These are phyloP conservation scores for Nothopassalora personata DNA, from an alignment of 2,329 filamentous ascomycete species.

Conservation along the genomic window DNA sequence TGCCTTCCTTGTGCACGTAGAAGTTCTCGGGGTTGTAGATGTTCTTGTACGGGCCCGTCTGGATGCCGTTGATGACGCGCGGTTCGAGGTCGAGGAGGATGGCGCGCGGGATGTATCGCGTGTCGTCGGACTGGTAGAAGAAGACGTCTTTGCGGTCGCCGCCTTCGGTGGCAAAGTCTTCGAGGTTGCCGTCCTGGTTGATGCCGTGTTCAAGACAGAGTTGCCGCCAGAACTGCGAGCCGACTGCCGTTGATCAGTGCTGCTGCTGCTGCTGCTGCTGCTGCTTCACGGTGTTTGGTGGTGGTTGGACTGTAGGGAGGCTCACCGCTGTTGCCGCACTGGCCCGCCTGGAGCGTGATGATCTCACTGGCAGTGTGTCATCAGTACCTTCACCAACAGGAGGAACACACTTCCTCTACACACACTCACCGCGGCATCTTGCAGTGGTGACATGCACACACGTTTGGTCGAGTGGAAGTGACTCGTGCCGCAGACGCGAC, in stretches of 20 bases:
- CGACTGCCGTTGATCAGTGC: conserved; percentile 54
- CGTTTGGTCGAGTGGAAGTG: neutral
- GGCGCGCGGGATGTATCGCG: conserved; percentile 91
- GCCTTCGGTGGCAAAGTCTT: conserved; percentile 95
- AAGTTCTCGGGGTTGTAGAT: conserved; percentile 99
- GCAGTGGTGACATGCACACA: neutral
- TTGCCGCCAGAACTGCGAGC: conserved; percentile 98
- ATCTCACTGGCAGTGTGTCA: conserved; percentile 66
- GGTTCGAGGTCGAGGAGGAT: conserved; percentile 95
- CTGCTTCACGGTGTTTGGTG: conserved; percentile 5
- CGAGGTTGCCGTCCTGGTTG: conserved; percentile 91
- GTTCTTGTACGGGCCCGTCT: conserved; percentile 90
- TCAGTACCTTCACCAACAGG: neutral
- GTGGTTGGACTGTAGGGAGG: conserved; percentile 30
- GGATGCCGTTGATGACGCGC: conserved; percentile 85
- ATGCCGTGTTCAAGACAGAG: conserved; percentile 97
- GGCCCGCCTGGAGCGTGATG: conserved; percentile 97
- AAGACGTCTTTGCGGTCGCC: conserved; percentile 98
- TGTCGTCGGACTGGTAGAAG: conserved; percentile 98
- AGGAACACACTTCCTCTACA: no score
- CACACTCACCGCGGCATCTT: conserved; percentile 6
- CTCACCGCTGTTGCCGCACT: conserved; percentile 98
- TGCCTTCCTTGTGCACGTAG: conserved; percentile 88
- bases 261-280: conserved; percentile 5
- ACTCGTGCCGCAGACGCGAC: neutral